Base-by-base conservation (phyloP, 495 filamentous ascomycete species). In the Xylaria intraflava region DNA sequence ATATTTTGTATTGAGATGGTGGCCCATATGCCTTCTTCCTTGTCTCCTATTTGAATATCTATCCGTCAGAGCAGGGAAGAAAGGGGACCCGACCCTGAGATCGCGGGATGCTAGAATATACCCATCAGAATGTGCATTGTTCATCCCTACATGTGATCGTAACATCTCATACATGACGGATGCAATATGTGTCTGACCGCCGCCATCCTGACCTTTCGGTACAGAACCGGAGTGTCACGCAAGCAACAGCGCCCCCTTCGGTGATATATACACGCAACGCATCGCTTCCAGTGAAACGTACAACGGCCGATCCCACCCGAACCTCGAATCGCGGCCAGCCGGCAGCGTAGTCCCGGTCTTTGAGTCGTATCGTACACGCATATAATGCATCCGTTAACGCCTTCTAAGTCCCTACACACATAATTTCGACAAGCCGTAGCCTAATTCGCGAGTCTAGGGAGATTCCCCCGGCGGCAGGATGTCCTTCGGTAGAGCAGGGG, bases 401-500 rank as follows among this genome's bases (percentile, higher is more conserved):
- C 51, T 48, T 41, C 19, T 16, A 35, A 23, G 31, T 10, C 33
- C 41, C 48, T 31, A 48, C 42, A 48, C 44, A 55, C 31, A 33
- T 33, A n/a, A n/a, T n/a, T n/a, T n/a, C n/a, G n/a, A n/a, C n/a
- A n/a, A n/a, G n/a, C n/a, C n/a, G n/a, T n/a, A n/a, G n/a, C n/a
- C n/a, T n/a, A n/a, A n/a, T n/a, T n/a, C n/a, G 16, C 2, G 35
- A 0, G 7, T 46, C 26, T 40, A 44, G 3, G 45, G 30, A 7
- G 36, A 10, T 9, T 33, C 30, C 31, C 38, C 12, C 38, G 29
- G 23, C 17, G 36, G 31, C 6, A 55, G 38, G n/a, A 55, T 19
- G 10, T 64, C 54, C 3, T 27, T 41, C 10, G 64, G 64, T 49
- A 66, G 27, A 5, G 56, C 41, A 1, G 58, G 64, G 17, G 64